A percentile compares a stretch with the other conserved stretches of the same genome.
These are phyloP conservation scores for Rhizoctonia solani DNA, from an alignment of 1,284 basidiomycete genomes.

Conservation along the genomic window DNA sequence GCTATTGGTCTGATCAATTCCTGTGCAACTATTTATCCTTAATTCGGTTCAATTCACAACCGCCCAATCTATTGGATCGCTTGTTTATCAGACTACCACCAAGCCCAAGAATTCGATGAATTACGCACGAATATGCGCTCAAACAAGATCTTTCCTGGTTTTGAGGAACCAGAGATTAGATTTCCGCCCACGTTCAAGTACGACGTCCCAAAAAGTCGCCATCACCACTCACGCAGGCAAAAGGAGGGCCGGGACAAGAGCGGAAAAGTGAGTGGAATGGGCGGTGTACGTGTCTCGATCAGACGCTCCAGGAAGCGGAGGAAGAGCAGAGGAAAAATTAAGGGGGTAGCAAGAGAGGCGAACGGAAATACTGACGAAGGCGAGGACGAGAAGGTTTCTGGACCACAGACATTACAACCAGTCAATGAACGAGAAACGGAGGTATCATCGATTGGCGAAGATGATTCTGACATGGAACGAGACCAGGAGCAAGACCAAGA, in stretches of 20 bases:
- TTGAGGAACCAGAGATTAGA: conserved; percentile 45
- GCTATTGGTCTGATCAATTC: too few species aligned
- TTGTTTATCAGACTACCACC: conserved; percentile 34
- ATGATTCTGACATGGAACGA: too few species aligned
- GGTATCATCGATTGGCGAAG: conserved; percentile 26
- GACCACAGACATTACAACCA: background rate
- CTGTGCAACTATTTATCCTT: too few species aligned
- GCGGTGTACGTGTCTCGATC: conserved; percentile 16
- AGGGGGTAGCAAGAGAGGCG: background rate
- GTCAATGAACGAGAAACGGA: background rate
- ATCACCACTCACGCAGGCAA: conserved; percentile 17
- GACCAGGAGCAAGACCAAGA: too few species aligned
- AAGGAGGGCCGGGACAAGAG: background rate
- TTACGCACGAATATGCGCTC: conserved; percentile 47
- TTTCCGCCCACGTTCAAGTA: conserved; percentile 49
- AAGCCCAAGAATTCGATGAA: conserved; percentile 48
- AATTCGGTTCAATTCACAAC: too few species aligned
- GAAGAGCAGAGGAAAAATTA: conserved; percentile 34
- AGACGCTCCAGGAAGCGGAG: conserved; percentile 4
- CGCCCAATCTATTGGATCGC: too few species aligned
- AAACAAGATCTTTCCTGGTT: conserved; percentile 43
- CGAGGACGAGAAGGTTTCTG: background rate
- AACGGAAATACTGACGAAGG: conserved; percentile 11
- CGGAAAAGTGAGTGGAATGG: conserved; percentile 8
- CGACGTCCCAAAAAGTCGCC: conserved; percentile 45